These are phyloP conservation scores for Zygosaccharomyces pseudorouxii DNA, from an alignment of 805 yeast species.

Conservation along the genomic window DNA sequence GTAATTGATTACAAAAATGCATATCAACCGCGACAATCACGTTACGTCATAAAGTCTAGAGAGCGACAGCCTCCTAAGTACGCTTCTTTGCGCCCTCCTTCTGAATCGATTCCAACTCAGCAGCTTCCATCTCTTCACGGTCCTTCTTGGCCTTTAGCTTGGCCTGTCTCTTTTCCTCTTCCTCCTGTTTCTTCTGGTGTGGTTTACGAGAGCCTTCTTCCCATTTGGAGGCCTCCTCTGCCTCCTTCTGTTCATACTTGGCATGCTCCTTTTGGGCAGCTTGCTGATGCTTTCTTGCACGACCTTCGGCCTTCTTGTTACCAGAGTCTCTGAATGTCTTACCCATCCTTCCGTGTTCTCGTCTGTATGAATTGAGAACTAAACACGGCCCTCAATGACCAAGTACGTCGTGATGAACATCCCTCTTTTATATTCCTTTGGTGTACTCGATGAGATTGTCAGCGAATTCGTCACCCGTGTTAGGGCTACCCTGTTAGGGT, in stretches of 20 bases:
- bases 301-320: conserved; percentile 35
- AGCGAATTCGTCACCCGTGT: neutral
- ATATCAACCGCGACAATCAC: neutral
- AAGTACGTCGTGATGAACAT: too few species aligned
- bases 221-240: conserved; percentile 36
- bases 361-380: too few species aligned
- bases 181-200: conserved; percentile 26
- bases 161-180: conserved; percentile 32
- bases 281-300: conserved; percentile 33
- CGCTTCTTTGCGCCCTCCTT: conserved; percentile 23
- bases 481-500: neutral
- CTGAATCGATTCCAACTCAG: conserved; percentile 27
- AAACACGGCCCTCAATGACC: too few species aligned
- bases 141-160: conserved; percentile 30
- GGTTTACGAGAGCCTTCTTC: conserved; percentile 29
- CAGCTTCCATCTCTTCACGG: conserved; percentile 33
- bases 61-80: neutral
- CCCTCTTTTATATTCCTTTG: neutral
- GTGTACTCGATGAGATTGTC: neutral
- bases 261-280: conserved; percentile 27
- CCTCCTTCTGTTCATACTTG: conserved; percentile 25
- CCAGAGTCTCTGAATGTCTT: conserved; percentile 36
- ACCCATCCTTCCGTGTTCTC: conserved; percentile 25
- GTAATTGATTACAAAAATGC: neutral
- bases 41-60: neutral